Base-by-base conservation (phyloP, 441 rosid genomes). In the Croton laevigatus region DNA sequence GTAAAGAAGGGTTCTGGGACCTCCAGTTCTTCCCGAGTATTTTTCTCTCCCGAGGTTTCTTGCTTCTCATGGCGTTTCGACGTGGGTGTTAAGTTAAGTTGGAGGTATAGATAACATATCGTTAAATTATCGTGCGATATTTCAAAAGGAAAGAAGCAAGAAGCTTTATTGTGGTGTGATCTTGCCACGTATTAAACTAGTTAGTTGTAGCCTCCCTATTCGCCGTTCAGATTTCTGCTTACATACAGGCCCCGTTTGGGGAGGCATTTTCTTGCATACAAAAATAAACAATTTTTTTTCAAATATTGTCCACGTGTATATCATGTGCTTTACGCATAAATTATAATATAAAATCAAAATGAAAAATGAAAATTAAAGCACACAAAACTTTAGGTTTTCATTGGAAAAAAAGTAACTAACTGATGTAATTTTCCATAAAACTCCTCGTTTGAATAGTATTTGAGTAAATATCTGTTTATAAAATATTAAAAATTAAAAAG, bases 161-260 rank as follows among this genome's bases (percentile, higher is more conserved):
- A 77, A 81, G 74, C 59, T 81, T 75, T 84, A 0, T 1, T 9
- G 2, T 22, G 12, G 0, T 16, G 0, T 3, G 82, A 82, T 79
- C 8, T 3, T 22, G 81, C 76, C 84, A 77, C 83, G 78, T 77
- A 22, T 51, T 0, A 14, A 12, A 6, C 1, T 19, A 9, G 62
- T 27, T 74, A 8, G 61, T 58, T 71, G 59, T 23, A 1, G 49
- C 8, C 1, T 36, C 55, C 9, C 7, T 7, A 6, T 13, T 58
- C 22, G 44, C 19, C 22, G 13, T 59, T 45, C 1, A 49, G 71
- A 61, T 67, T 65, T 20, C 40, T 19, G 44, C 5, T 63, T 42
- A 44, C 42, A n/a, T 42, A 17, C 23, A 37, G 12, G 11, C n/a
- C n/a, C 16, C 52, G 11, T 52, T 70, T 70, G n/a, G 17, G 9